These are phyloP conservation scores for Linum lewisii DNA, from an alignment of 345 rosid genomes.

Conservation along the genomic window DNA sequence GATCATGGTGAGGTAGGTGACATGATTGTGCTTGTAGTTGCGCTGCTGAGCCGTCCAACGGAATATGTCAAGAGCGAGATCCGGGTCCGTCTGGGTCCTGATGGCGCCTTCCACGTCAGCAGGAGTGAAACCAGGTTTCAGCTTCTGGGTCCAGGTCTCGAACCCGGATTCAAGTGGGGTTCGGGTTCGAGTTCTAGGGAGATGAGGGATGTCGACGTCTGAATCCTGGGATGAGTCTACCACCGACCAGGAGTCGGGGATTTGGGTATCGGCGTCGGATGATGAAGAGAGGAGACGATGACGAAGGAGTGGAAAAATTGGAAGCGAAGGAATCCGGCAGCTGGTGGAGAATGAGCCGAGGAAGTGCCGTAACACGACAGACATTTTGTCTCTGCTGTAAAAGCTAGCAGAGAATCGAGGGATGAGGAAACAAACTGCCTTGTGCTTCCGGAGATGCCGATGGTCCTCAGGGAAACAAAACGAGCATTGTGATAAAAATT, in stretches of 20 bases:
- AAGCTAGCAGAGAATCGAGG: neutral
- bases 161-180: constrained; percentile 73
- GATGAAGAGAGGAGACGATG: constrained; percentile 21
- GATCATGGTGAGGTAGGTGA: constrained; percentile 57
- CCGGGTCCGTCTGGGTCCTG: constrained; percentile 70
- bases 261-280: constrained; percentile 16
- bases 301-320: neutral
- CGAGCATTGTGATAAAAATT: too few relatives aligned
- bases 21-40: constrained; percentile 56
- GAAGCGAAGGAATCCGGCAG: neutral
- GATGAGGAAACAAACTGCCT: neutral
- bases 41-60: constrained; percentile 83
- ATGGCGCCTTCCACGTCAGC: constrained; percentile 59
- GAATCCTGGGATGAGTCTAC: neutral
- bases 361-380: constrained; percentile 25
- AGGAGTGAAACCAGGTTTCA: constrained; percentile 71
- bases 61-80: constrained; percentile 82
- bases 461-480: too few relatives aligned
- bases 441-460: too few relatives aligned
- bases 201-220: constrained; percentile 7
- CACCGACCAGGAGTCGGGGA: constrained; percentile 9
- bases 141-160: constrained; percentile 71
- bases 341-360: constrained; percentile 10
- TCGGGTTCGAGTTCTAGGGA: constrained; percentile 33
- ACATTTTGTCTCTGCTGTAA: too few relatives aligned